Evolutionary conservation across 768 basidiomycete genomes (phyloP), one percentile per base, ranked within the genome.

Genomic region (Suillus tomentosus): DNA sequence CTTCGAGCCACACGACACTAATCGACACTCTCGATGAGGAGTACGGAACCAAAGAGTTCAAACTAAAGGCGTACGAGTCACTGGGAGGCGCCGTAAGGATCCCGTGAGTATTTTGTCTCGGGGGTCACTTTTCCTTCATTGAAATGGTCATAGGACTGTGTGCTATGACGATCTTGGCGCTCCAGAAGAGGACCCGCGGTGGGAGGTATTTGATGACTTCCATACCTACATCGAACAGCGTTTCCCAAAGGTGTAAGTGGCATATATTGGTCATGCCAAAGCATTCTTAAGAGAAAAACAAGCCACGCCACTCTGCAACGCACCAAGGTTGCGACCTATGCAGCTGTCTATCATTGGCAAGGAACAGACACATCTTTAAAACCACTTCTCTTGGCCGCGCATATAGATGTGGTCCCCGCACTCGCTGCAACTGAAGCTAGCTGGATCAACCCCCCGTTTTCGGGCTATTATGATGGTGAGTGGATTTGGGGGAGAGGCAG

Each of bases 271-370:
- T 53, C 14, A 19, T 14, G 34, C 22, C 42, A n/a, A 37, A 53
- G 45, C 55, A 19, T 22, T 36, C 48, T 62, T 43, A 65, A 62
- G 19, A 22, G 15, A 8, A 55, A 24, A 60, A 45, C 9, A 53
- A 85, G 85, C 40, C 84, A 87, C 69, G 62, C 77, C 3, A 77
- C 75, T 34, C 78, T 89, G 6, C 66, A 78, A 48, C 79, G 87
- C 54, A 84, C 83, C 11, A 82, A 81, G 64, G 80, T 89, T 63
- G 87, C 87, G 67, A 87, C 83, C 0, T 87, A 84, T 56, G 87
- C 84, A 0, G 77, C 89, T n/a, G 74, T 89, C 2, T 87, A 84
- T 69, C 80, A 81, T 24, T 89, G 86, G 86, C 74, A 81, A 55
- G 88, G 87, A 15, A 78, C 79, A 22, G 78, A 85, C 56, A 61